Evolutionary conservation across 2,329 filamentous ascomycete species (phyloP).

Genomic region (Beauveria sp.): DNA sequence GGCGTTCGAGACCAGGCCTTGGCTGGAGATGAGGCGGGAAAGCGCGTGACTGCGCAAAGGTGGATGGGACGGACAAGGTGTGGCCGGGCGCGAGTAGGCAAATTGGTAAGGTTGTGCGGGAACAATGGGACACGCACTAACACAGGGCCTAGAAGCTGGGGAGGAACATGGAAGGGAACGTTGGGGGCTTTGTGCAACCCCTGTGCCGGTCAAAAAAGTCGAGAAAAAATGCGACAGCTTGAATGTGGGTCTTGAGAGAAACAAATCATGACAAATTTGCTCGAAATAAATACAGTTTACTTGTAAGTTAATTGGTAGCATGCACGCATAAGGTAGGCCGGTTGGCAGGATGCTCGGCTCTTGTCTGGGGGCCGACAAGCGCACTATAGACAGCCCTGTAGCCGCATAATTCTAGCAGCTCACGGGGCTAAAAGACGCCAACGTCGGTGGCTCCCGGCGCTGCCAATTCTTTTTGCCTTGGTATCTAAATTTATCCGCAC

Average conservation of each 20-base stretch:
- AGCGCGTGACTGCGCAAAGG: slow-evolving; percentile 26
- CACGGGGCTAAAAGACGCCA: background rate
- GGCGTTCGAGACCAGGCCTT: slow-evolving; percentile 20
- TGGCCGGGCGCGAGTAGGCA: too few relatives aligned
- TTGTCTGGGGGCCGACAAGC: background rate
- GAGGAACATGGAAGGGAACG: background rate
- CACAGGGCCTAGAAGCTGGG: background rate
- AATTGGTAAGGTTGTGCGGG: too few relatives aligned
- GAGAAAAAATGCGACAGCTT: too few relatives aligned
- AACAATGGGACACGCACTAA: too few relatives aligned
- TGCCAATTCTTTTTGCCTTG: background rate
- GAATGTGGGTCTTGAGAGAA: too few relatives aligned
- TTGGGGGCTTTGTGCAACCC: background rate
- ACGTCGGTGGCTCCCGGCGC: background rate
- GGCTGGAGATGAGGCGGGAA: slow-evolving; percentile 25
- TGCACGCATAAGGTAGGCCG: too few relatives aligned
- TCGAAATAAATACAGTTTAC: too few relatives aligned
- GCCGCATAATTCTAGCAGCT: background rate
- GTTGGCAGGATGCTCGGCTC: too few relatives aligned
- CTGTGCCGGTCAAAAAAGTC: background rate
- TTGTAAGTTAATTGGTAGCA: too few relatives aligned
- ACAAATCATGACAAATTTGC: too few relatives aligned
- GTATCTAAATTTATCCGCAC: too few relatives aligned
- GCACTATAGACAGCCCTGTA: background rate
- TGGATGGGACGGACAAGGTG: background rate